Base-by-base conservation (phyloP, 495 filamentous ascomycete species). In the Bathelium albidoporum region DNA sequence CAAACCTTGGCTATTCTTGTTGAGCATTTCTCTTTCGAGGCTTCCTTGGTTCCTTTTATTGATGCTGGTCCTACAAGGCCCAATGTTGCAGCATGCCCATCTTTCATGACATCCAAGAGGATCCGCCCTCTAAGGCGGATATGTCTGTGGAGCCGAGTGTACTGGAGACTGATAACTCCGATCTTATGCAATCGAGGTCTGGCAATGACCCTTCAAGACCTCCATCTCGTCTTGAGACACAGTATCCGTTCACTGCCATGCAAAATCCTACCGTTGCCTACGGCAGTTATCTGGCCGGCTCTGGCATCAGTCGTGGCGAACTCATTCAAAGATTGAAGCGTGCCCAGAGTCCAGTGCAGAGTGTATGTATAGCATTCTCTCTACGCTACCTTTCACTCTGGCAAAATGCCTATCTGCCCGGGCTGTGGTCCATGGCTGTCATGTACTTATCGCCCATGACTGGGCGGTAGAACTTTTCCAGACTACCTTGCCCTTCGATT, bases 281-380 rank as follows among this genome's bases (percentile, higher is more conserved):
- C 20, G 24, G 49, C 16, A 29, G 49, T 24, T 55, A 55, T 55
- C 7, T 55, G 20, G 49, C 49, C 20, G 49, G 49, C 20, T 55
- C 49, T 55, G 49, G 49, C 22, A 29, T 55, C 24, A 67, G 69
- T 59, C 82, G 93, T 65, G 85, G 83, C 59, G 86, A 91, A 73
- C 80, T 96, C 65, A 96, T 97, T 64, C 84, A 90, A 73, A 81
- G 87, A 65, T 81, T 96, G 66, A 97, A 97, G 77, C 82, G 81
- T 74, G 83, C 85, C 41, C 85, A 92, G 73, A 88, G 83, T 62
- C 87, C 88, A 58, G 85, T 85, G 20, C 95, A 91, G 90, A 76
- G 32, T 66, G 49, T 55, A 55, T 55, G 49, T 55, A 9, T 24
- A 55, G 29, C 12, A n/a, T 55, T 20, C 9, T 55, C 29, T 29